Evolutionary conservation across 2,329 filamentous ascomycete species (phyloP).

Genomic region (Alternaria triticimaculans): DNA sequence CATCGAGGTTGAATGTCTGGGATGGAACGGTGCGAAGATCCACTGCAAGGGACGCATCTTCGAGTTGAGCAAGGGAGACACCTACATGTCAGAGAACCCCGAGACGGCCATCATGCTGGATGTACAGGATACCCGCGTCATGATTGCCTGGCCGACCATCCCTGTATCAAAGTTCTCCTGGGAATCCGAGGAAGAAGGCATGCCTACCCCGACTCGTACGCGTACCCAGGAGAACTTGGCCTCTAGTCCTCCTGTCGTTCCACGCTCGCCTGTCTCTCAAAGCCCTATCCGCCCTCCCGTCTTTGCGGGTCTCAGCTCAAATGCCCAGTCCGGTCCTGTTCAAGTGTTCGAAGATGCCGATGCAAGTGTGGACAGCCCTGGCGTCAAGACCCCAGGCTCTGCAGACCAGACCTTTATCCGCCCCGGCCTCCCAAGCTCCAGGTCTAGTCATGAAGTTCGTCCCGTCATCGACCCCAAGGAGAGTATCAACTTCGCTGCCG

Average conservation of each 20-base stretch:
- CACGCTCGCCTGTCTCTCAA: constrained; percentile 80
- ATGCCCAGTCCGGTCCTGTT: constrained; percentile 32
- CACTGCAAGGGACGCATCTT: constrained; percentile 89
- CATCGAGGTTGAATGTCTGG: constrained; percentile 88
- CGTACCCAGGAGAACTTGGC: constrained; percentile 54
- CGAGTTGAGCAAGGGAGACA: constrained; percentile 86
- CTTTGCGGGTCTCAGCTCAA: constrained; percentile 47
- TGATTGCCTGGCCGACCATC: constrained; percentile 81
- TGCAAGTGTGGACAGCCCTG: constrained; percentile 32
- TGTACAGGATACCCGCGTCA: constrained; percentile 88
- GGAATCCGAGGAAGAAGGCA: constrained; percentile 66
- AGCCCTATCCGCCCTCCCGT: constrained; percentile 61
- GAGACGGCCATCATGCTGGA: constrained; percentile 92
- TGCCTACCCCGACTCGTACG: constrained; percentile 43
- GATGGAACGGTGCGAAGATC: constrained; percentile 94
- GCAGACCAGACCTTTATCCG: constrained; percentile 42
- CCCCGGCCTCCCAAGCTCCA: constrained; percentile 31
- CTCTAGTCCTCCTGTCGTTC: constrained; percentile 68
- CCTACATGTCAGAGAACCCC: constrained; percentile 88
- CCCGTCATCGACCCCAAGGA: constrained; percentile 26
- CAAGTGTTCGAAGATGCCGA: constrained; percentile 51
- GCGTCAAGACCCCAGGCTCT: constrained; percentile 28
- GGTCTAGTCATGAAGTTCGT: constrained; percentile 24
- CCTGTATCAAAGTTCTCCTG: constrained; percentile 60
- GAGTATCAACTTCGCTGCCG: constrained; percentile 48